Percentiles rank a stretch among this genome's conserved stretches.
Evolutionary conservation across 2,329 filamentous ascomycete species (phyloP).

Genomic region (Talaromyces sp.): DNA sequence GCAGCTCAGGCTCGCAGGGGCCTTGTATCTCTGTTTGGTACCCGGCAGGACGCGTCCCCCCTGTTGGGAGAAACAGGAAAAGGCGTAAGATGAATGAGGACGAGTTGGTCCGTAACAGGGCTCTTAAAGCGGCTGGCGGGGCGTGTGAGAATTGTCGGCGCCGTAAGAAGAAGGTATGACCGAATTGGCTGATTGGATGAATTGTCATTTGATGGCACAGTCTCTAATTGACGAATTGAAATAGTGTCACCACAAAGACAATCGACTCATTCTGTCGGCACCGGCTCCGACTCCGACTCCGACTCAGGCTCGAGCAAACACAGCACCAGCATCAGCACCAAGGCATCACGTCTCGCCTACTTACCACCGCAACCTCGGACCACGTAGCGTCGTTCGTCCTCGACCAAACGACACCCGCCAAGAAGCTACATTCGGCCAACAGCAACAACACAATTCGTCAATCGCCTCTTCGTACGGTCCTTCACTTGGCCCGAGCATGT

Average conservation of each 20-base stretch:
- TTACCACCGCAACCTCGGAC: background rate
- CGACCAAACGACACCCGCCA: too few relatives aligned
- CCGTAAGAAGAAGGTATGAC: constrained; percentile 12
- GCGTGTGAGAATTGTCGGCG: constrained; percentile 6
- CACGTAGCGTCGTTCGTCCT: too few relatives aligned
- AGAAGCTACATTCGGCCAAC: background rate
- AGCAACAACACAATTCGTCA: background rate
- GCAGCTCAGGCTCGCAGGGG: background rate
- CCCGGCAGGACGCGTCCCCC: background rate
- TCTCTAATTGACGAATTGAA: background rate
- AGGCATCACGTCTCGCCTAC: background rate
- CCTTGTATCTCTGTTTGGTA: background rate
- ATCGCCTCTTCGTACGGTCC: background rate
- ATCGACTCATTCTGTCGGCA: background rate
- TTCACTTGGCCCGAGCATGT: background rate
- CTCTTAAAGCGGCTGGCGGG: constrained; percentile 8
- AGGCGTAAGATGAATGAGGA: background rate
- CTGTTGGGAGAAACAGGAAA: background rate
- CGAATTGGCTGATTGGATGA: background rate
- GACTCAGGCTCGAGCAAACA: too few relatives aligned
- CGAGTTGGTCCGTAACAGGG: background rate
- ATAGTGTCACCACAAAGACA: background rate
- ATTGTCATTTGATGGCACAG: background rate
- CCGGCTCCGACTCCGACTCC: background rate
- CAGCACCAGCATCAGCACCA: background rate